Percentiles rank a stretch among this genome's conserved stretches.
phyloP scores from a whole-genome alignment of 1,284 basidiomycete species.

The Chalciporus sp. region DNA sequence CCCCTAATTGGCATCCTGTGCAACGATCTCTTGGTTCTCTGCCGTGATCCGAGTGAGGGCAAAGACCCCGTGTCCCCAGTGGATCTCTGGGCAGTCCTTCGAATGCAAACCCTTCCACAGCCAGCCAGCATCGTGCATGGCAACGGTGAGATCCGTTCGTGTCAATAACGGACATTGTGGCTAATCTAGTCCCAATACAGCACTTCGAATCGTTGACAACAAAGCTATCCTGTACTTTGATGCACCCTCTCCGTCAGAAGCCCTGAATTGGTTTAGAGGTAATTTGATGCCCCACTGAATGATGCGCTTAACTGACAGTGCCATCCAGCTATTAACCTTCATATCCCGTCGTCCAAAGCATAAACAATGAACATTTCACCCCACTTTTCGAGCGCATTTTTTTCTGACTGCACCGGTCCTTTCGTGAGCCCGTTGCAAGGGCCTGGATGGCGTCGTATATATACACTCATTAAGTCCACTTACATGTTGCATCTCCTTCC shows the following conservation, averaged over 20 bases:
- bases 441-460: slow-evolving; percentile 34
- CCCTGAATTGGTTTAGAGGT: slow-evolving; percentile 91
- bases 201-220: slow-evolving; percentile 81
- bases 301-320: slow-evolving; percentile 5
- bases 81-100: slow-evolving; percentile 90
- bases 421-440: slow-evolving; percentile 13
- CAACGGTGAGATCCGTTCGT: slow-evolving; percentile 57
- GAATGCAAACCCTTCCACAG: slow-evolving; percentile 88
- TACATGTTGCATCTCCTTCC: slow-evolving; percentile 32
- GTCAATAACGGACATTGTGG: slow-evolving; percentile 1
- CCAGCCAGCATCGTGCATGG: slow-evolving; percentile 90
- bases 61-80: slow-evolving; percentile 72
- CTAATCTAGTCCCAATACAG: slow-evolving; percentile 40
- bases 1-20: slow-evolving; percentile 84
- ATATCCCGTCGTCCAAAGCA: slow-evolving; percentile 59
- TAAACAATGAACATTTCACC: slow-evolving; percentile 28
- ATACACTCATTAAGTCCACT: slow-evolving; percentile 40
- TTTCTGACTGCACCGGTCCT: slow-evolving; percentile 6
- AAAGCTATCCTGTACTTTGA: slow-evolving; percentile 94
- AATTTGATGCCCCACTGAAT: slow-evolving; percentile 1
- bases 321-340: slow-evolving; percentile 59
- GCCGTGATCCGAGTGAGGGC: slow-evolving; percentile 78
- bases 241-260: slow-evolving; percentile 79
- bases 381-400: slow-evolving; percentile 6
- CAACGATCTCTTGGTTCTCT: slow-evolving; percentile 91